phyloP scores from a whole-genome alignment of 345 rosid species.

The Noccaea caerulescens region DNA sequence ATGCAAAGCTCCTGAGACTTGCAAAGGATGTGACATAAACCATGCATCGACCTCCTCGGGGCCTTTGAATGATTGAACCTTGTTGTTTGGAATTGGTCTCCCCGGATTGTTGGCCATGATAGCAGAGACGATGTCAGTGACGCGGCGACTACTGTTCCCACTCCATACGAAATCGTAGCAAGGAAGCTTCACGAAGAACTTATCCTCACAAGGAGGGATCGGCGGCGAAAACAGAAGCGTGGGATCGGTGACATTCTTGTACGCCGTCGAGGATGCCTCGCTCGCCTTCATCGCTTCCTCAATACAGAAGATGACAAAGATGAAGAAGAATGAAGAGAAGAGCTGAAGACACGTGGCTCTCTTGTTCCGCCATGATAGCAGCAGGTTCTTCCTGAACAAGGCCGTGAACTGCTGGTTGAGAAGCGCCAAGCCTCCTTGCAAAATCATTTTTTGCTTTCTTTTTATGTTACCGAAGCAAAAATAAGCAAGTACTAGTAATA shows the following conservation, averaged over 20 bases:
- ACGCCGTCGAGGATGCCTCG: constrained; percentile 44
- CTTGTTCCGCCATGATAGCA: constrained; percentile 86
- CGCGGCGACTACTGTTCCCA: constrained; percentile 59
- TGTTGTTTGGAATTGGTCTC: constrained; percentile 60
- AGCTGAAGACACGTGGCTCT: constrained; percentile 74
- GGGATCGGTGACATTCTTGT: constrained; percentile 53
- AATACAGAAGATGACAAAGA: constrained; percentile 75
- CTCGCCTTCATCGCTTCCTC: constrained; percentile 52
- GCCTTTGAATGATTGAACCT: constrained; percentile 76
- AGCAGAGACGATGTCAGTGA: constrained; percentile 49
- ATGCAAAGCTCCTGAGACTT: constrained; percentile 78
- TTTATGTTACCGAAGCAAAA: not conserved
- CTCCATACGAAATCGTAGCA: constrained; percentile 93
- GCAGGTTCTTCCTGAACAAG: constrained; percentile 68
- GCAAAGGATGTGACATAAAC: constrained; percentile 61
- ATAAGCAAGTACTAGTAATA: no score
- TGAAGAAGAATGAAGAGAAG: constrained; percentile 84
- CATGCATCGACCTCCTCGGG: constrained; percentile 68
- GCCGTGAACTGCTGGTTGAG: constrained; percentile 65
- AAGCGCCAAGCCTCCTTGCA: constrained; percentile 52
- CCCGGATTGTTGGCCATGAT: constrained; percentile 78
- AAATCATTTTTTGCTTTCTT: constrained; percentile 31
- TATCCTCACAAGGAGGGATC: constrained; percentile 83
- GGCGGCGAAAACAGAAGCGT: constrained; percentile 50
- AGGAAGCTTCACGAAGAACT: constrained; percentile 57